Base-by-base conservation (phyloP, 2,329 filamentous ascomycete species). In the Aspergillus sergii region DNA sequence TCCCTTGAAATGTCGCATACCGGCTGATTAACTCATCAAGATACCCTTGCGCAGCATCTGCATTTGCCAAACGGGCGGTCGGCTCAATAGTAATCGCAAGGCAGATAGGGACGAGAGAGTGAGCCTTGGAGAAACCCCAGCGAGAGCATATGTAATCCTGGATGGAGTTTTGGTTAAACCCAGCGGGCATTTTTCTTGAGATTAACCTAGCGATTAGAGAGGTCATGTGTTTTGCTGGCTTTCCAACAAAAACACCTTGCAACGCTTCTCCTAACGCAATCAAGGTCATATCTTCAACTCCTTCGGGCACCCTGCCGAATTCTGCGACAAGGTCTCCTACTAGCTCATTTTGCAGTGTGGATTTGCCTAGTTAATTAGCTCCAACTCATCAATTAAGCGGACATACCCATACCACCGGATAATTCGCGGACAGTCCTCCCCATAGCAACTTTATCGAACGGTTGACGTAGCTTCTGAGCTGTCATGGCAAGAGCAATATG, bases 331-430 rank as follows among this genome's bases (percentile, higher is more conserved):
- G 72, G 64, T 82, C 79, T 2, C 80, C 81, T 12, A 79, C 73
- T 58, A 82, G 73, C 62, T 83, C 80, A 60, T 82, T 83, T 60
- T 82, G 77, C 2, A 83, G 69, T 1, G 80, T 81, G 1, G 81
- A 83, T 58, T 76, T 75, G 5, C 78, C 77, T 75, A 56, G 8
- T 28, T 11, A 36, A 59, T 63, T 59, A 60, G 62, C 51, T 57
- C 32, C 10, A 34, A 21, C 3, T 10, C 14, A 8, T 26, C 0
- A 10, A 6, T 21, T 30, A 14, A 21, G 21, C 26, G 9, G 8
- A 28, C 14, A 14, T 28, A 16, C 9, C 9, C 63, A 41, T 60
- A 68, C 68, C 68, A 45, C 61, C 63, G 28, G 60, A 72, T 14
- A 80, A 69, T 28, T 72, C 68, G 51, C 77, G 76, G 56, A 81